Conservation (phyloP, 1,284 basidiomycete genomes). For the Exobasidium cylindrosporum region DNA sequence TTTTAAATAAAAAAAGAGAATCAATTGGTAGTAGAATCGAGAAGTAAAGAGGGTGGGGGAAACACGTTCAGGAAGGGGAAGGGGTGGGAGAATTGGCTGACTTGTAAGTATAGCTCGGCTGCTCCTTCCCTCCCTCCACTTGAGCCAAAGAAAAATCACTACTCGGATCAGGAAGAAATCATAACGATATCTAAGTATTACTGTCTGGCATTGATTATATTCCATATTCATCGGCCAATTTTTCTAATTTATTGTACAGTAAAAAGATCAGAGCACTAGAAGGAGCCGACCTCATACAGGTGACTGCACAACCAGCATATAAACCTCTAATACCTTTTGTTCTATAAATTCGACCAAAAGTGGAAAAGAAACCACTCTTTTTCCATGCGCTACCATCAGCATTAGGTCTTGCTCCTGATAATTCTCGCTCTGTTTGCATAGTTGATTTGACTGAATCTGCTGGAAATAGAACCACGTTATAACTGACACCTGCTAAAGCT, state of each 20-base stretch:
- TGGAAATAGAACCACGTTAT: constrained; percentile 62
- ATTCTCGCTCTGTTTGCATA: constrained; percentile 89
- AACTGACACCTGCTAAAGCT: constrained; percentile 79
- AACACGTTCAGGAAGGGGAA: too few species aligned
- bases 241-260: constrained; percentile 50
- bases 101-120: too few species aligned
- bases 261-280: constrained; percentile 40
- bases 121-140: too few species aligned
- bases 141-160: too few species aligned
- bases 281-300: constrained; percentile 79
- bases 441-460: constrained; percentile 92
- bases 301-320: constrained; percentile 91
- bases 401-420: constrained; percentile 57
- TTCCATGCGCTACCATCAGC: constrained; percentile 54
- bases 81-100: too few species aligned
- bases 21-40: too few species aligned
- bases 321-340: constrained; percentile 77
- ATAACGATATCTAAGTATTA: too few species aligned
- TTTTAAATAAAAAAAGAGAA: background rate
- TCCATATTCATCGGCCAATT: constrained; percentile 32
- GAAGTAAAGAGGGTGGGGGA: background rate
- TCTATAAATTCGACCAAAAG: constrained; percentile 71
- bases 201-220: constrained; percentile 17
- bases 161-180: too few species aligned
- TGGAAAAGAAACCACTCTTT: constrained; percentile 66